Conservation (phyloP, 768 basidiomycete species). For the Kwoniella sp. region DNA sequence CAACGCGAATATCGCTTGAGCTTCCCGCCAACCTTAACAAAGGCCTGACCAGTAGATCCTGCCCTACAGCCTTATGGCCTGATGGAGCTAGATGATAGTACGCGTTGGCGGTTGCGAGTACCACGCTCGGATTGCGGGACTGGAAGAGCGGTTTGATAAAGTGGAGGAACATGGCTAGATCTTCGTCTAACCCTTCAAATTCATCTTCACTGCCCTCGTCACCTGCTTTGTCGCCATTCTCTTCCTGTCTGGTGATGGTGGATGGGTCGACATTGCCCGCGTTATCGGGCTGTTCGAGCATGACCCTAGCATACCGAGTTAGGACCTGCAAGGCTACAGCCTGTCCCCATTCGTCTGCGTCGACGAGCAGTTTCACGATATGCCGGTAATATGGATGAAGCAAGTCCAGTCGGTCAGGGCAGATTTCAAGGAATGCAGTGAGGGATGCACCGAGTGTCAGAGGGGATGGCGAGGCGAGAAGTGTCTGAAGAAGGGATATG, state of each 20-base stretch:
- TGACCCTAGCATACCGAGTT: constrained; percentile 75
- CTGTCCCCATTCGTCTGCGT: constrained; percentile 97
- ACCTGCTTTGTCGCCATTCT: constrained; percentile 45
- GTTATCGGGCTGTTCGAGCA: constrained; percentile 63
- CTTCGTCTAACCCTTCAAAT: constrained; percentile 62
- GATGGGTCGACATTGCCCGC: constrained; percentile 60
- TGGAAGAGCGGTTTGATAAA: constrained; percentile 77
- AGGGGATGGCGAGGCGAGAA: constrained; percentile 71
- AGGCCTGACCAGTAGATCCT: constrained; percentile 66
- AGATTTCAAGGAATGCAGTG: constrained; percentile 82
- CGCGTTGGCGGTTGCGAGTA: constrained; percentile 71
- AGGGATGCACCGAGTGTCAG: constrained; percentile 84
- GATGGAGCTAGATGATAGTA: constrained; percentile 72
- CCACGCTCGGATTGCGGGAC: constrained; percentile 84
- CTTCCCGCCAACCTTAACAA: constrained; percentile 70
- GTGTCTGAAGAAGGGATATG: constrained; percentile 55
- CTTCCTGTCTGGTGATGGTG: constrained; percentile 2
- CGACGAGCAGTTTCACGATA: constrained; percentile 77
- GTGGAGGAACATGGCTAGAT: constrained; percentile 71
- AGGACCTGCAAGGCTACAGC: constrained; percentile 75
- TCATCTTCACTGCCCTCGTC: constrained; percentile 62
- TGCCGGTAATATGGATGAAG: constrained; percentile 86
- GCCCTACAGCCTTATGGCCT: constrained; percentile 37
- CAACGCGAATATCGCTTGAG: constrained; percentile 53
- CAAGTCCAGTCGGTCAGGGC: constrained; percentile 80